Evolutionary conservation across 192 early-diverging fungal species (phyloP).

Genomic region (Backusella westeae): DNA sequence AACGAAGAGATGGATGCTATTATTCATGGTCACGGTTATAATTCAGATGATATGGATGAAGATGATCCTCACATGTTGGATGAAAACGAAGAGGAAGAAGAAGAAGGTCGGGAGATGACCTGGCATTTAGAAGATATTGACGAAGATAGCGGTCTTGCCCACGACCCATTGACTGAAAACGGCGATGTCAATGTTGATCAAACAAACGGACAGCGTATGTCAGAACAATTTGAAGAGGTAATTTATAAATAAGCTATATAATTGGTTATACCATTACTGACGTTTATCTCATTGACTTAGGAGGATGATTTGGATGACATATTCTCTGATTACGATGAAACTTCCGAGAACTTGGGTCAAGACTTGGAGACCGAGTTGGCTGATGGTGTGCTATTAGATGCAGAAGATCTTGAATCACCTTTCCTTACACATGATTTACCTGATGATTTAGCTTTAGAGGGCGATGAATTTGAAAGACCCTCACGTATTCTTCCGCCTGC

Average conservation of each 20-base stretch:
- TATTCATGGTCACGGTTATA: slow-evolving; percentile 43
- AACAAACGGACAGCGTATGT: slow-evolving; percentile 39
- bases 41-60: slow-evolving; percentile 45
- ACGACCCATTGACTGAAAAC: slow-evolving; percentile 20
- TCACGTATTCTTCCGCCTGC: slow-evolving; percentile 39
- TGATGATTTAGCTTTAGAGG: slow-evolving; percentile 49
- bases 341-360: slow-evolving; percentile 38
- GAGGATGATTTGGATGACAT: slow-evolving; percentile 33
- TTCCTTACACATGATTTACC: slow-evolving; percentile 45
- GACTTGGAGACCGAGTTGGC: slow-evolving; percentile 44
- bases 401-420: slow-evolving; percentile 36
- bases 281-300: not conserved
- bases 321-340: slow-evolving; percentile 38
- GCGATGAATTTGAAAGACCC: slow-evolving; percentile 39
- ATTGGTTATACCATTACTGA: not conserved
- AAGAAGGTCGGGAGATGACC: slow-evolving; percentile 55
- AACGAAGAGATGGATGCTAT: slow-evolving; percentile 62
- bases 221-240: slow-evolving; percentile 30
- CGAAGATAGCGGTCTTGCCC: slow-evolving; percentile 40
- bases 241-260: not conserved
- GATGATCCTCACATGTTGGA: slow-evolving; percentile 37
- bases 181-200: slow-evolving; percentile 37
- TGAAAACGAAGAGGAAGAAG: slow-evolving; percentile 55
- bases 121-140: slow-evolving; percentile 54
- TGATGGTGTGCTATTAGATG: slow-evolving; percentile 54